These are phyloP conservation scores for Lanmaoa pseudosensibilis DNA, from an alignment of 768 basidiomycete species.

Conservation along the genomic window DNA sequence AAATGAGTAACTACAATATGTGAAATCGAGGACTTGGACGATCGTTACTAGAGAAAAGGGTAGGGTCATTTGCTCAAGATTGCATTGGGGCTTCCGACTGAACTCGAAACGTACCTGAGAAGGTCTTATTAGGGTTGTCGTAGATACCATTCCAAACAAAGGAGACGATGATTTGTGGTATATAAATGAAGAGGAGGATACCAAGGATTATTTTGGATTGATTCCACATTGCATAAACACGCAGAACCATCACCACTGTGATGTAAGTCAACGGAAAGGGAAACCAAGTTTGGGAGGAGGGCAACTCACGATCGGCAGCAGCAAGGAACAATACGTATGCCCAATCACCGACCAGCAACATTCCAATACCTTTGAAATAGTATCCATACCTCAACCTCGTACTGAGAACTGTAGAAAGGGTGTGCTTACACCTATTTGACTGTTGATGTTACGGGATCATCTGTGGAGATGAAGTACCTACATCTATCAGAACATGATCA, in stretches of 20 bases:
- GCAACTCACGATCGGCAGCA: slow-evolving; percentile 16
- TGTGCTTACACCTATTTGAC: slow-evolving; percentile 11
- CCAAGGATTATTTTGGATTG: slow-evolving; percentile 8
- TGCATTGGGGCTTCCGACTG: not conserved
- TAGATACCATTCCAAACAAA: not conserved
- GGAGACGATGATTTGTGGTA: not conserved
- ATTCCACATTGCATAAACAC: slow-evolving; percentile 17
- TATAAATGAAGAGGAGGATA: slow-evolving; percentile 3
- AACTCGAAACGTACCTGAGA: slow-evolving; percentile 1
- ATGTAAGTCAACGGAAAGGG: not conserved
- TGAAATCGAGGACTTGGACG: not conserved
- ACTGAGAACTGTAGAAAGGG: not conserved
- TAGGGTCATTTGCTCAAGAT: not conserved
- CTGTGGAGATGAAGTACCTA: not conserved
- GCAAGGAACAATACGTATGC: slow-evolving; percentile 11
- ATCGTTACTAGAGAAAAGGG: not conserved
- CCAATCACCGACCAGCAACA: slow-evolving; percentile 8
- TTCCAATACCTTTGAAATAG: not conserved
- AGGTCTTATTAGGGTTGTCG: not conserved
- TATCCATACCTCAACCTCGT: not conserved
- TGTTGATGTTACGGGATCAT: not conserved
- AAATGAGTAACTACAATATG: not conserved
- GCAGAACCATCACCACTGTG: slow-evolving; percentile 18
- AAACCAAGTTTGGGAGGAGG: not conserved
- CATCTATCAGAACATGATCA: not conserved